Percentiles rank a stretch among this genome's conserved stretches.
phyloP scores from a whole-genome alignment of 345 rosid species.

The Ailanthus altissimus region DNA sequence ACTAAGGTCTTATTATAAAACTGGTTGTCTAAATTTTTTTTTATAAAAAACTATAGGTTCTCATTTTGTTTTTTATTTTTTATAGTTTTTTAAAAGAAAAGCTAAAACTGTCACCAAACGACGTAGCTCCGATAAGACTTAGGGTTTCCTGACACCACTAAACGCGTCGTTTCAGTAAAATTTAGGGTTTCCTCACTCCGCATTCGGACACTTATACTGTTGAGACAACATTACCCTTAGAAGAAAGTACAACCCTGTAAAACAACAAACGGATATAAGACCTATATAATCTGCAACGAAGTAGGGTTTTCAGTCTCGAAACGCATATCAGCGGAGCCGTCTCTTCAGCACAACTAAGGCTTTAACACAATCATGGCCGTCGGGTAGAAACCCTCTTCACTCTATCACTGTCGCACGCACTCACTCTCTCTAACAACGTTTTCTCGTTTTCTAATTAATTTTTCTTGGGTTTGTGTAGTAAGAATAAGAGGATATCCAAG shows the following conservation, averaged over 20 bases:
- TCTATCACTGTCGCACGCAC: not conserved
- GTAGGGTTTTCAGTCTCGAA: not conserved
- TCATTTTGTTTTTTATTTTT: too few relatives aligned
- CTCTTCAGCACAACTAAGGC: not conserved
- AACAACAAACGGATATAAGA: not conserved
- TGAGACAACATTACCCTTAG: not conserved
- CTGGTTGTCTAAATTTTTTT: too few relatives aligned
- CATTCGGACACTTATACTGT: not conserved
- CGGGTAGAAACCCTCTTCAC: conserved; percentile 27
- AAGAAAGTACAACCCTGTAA: not conserved
- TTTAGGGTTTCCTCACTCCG: not conserved
- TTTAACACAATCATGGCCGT: conserved; percentile 37
- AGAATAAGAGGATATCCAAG: conserved; percentile 97
- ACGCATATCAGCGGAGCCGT: not conserved
- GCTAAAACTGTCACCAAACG: too few relatives aligned
- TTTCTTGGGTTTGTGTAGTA: conserved; percentile 32
- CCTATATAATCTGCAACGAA: not conserved
- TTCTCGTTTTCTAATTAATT: conserved; percentile 2
- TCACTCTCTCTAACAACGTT: not conserved
- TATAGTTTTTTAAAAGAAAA: too few relatives aligned
- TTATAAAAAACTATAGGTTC: too few relatives aligned
- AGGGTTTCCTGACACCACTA: not conserved
- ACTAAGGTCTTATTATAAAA: too few relatives aligned
- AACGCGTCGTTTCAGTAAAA: not conserved
- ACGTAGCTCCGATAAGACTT: too few relatives aligned